A percentile compares a stretch with the other conserved stretches of the same genome.
Conservation (phyloP, 1,284 basidiomycete species). For the Abortiporus biennis region DNA sequence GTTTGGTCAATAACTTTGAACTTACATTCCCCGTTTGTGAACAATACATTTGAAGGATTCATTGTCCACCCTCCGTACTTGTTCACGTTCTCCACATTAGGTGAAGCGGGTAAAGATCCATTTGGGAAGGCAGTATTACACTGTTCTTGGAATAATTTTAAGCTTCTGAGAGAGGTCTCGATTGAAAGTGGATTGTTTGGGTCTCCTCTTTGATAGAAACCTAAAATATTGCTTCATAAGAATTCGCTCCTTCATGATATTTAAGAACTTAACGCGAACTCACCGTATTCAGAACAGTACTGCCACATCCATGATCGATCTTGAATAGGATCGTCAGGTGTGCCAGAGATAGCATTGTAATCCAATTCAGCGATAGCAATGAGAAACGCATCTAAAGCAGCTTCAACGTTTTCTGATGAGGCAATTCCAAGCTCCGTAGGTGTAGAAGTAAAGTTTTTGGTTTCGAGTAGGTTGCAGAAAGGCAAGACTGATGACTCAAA, state of each 20-base stretch:
- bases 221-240: slow-evolving; percentile 19
- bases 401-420: slow-evolving; percentile 26
- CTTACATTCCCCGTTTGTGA: slow-evolving; percentile 46
- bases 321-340: slow-evolving; percentile 33
- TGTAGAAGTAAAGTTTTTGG: slow-evolving; percentile 31
- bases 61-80: slow-evolving; percentile 48
- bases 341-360: slow-evolving; percentile 37
- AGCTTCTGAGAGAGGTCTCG: slow-evolving; percentile 38
- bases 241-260: neutral
- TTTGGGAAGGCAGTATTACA: slow-evolving; percentile 34
- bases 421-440: slow-evolving; percentile 34
- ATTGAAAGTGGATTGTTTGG: slow-evolving; percentile 38
- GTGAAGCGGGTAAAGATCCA: slow-evolving; percentile 31
- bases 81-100: slow-evolving; percentile 36
- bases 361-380: slow-evolving; percentile 36
- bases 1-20: no score
- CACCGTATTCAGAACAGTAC: slow-evolving; percentile 48
- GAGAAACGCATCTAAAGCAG: slow-evolving; percentile 35
- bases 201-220: slow-evolving; percentile 43
- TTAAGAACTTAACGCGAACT: slow-evolving; percentile 6
- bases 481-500: slow-evolving; percentile 37
- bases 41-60: slow-evolving; percentile 41
- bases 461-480: slow-evolving; percentile 43
- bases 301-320: slow-evolving; percentile 48
- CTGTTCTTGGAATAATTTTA: slow-evolving; percentile 37